These are phyloP conservation scores for Pogostemon cablin DNA, from an alignment of 257 asterid genomes.

Conservation along the genomic window DNA sequence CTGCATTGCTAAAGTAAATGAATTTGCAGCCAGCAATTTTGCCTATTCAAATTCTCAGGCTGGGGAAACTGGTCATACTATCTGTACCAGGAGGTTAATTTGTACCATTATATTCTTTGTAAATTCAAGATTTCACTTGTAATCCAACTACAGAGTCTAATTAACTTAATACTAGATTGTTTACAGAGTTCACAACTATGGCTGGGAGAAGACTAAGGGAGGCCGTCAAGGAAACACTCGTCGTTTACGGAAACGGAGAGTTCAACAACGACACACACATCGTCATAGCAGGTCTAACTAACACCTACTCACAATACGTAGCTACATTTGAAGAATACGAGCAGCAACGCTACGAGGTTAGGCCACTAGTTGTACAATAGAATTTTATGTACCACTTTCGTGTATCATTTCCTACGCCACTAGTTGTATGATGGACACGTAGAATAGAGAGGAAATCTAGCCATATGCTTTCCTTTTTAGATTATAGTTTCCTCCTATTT, in stretches of 20 bases:
- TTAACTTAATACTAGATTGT: neutral
- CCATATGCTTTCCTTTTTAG: no score
- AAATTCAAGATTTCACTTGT: neutral
- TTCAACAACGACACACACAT: conserved; percentile 42
- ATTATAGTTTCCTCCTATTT: no score
- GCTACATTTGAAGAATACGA: conserved; percentile 62
- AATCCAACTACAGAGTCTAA: neutral
- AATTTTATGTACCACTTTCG: no score
- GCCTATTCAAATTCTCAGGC: conserved; percentile 64
- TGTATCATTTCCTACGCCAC: no score
- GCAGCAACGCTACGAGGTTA: conserved; percentile 66
- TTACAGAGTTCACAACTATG: conserved; percentile 69
- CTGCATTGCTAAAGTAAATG: neutral
- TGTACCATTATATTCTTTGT: neutral
- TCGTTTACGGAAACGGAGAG: conserved; percentile 47
- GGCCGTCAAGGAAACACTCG: conserved; percentile 56
- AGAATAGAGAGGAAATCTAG: no score
- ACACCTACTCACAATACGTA: conserved; percentile 58
- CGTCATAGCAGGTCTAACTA: conserved; percentile 64
- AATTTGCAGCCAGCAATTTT: conserved; percentile 56
- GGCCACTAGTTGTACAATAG: no score
- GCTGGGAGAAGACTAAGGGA: conserved; percentile 66
- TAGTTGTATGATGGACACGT: no score
- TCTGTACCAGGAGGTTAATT: conserved; percentile 63
- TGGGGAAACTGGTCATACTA: conserved; percentile 50